Conservation (phyloP, 164 flowering plant genomes). For the Stephania cephalantha region DNA sequence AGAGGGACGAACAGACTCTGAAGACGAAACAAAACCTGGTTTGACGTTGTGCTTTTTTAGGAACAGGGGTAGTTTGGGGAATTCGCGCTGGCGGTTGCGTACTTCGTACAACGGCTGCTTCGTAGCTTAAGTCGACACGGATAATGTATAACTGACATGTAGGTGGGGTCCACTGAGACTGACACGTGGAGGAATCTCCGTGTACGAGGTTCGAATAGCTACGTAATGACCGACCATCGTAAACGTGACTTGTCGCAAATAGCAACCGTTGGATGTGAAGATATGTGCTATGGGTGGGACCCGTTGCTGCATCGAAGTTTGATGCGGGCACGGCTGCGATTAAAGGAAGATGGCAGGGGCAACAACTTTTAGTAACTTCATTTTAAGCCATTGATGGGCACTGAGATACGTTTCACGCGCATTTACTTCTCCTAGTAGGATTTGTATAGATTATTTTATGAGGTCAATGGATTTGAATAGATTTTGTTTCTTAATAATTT, state of each 20-base stretch:
- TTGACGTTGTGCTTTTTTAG: no score
- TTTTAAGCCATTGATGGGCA: no score
- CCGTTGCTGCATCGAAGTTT: background rate
- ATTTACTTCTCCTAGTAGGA: no score
- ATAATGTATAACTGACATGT: background rate
- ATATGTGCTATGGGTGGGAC: background rate
- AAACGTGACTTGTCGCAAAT: no score
- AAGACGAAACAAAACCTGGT: background rate
- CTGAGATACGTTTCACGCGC: no score
- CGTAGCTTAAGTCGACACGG: background rate
- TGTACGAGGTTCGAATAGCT: background rate
- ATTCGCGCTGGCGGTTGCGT: background rate
- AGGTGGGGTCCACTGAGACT: background rate
- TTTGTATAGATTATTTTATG: no score
- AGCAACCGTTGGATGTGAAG: background rate
- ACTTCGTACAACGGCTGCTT: background rate
- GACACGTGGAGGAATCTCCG: background rate
- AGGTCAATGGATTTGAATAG: no score
- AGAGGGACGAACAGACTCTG: background rate
- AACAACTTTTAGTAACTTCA: no score
- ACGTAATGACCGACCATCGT: no score
- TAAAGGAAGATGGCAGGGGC: background rate
- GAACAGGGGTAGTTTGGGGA: background rate
- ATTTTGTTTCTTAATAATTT: no score
- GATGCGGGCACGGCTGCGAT: background rate